These are phyloP conservation scores for Ogataea degrootiae DNA, from an alignment of 805 yeast species.

Conservation along the genomic window DNA sequence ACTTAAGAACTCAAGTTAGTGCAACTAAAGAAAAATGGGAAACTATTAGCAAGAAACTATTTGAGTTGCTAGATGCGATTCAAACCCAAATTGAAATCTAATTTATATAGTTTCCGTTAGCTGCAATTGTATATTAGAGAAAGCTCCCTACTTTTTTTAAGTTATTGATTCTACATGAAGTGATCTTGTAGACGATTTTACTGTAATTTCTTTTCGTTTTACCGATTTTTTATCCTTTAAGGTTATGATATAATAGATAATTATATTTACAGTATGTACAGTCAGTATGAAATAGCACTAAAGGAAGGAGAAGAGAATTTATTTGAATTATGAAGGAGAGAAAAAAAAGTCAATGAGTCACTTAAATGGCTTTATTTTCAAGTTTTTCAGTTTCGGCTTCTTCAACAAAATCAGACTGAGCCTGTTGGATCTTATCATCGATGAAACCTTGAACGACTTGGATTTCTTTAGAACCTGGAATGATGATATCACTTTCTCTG, in stretches of 20 bases:
- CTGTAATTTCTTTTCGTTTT: no score
- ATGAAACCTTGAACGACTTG: constrained; percentile 32
- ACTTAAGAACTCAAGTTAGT: constrained; percentile 13
- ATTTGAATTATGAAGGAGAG: not conserved
- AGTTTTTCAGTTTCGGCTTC: constrained; percentile 1
- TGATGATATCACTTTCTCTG: constrained; percentile 27
- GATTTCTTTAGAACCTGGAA: constrained; percentile 33
- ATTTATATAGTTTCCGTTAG: not conserved
- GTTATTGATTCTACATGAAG: no score
- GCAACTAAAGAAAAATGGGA: constrained; percentile 24
- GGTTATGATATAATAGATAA: no score
- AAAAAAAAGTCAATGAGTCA: not conserved
- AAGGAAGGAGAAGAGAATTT: not conserved
- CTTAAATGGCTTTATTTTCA: constrained; percentile 3
- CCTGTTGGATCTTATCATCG: constrained; percentile 26
- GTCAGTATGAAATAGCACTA: no score
- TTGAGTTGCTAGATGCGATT: constrained; percentile 8
- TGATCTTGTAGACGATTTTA: no score
- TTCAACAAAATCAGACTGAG: constrained; percentile 15
- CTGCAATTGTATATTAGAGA: not conserved
- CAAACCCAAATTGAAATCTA: constrained; percentile 5
- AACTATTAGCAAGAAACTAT: constrained; percentile 12
- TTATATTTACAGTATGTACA: not conserved
- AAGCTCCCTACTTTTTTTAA: no score
- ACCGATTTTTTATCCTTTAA: no score